phyloP scores from a whole-genome alignment of 2,329 filamentous ascomycete species.

The Apiospora phragmitis region DNA sequence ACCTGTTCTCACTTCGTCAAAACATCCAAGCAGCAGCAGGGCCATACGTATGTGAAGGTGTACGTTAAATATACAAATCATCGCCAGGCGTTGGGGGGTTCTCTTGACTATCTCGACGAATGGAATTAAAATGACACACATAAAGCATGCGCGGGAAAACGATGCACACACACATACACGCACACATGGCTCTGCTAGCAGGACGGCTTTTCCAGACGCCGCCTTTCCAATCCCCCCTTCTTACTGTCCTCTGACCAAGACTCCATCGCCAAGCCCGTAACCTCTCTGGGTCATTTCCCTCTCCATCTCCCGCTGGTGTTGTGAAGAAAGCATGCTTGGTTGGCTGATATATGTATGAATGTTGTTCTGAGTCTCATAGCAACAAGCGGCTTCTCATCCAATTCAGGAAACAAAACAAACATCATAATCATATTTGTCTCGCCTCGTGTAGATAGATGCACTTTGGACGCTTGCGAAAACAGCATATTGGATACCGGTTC shows the following conservation, averaged over 20 bases:
- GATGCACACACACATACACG: neutral
- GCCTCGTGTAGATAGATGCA: neutral
- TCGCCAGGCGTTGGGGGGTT: neutral
- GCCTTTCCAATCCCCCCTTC: neutral
- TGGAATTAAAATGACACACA: slow-evolving; percentile 2
- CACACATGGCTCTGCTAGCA: neutral
- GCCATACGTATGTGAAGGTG: no score
- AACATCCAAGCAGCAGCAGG: no score
- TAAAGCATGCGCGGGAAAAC: neutral
- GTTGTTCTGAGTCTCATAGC: neutral
- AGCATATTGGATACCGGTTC: neutral
- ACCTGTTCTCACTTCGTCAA: neutral
- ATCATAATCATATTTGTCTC: neutral
- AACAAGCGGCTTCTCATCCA: neutral
- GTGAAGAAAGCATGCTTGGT: neutral
- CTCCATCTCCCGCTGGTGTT: neutral
- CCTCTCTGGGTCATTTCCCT: neutral
- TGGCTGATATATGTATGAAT: neutral
- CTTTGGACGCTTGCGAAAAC: neutral
- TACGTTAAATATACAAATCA: neutral
- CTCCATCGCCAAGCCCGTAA: neutral
- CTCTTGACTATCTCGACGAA: neutral
- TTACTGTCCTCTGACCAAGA: neutral
- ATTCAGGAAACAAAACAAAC: neutral
- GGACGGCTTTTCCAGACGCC: neutral